Evolutionary conservation across 179 eudicot species (phyloP), one percentile per base, ranked within the genome.

Genomic region (Nepenthes alata): DNA sequence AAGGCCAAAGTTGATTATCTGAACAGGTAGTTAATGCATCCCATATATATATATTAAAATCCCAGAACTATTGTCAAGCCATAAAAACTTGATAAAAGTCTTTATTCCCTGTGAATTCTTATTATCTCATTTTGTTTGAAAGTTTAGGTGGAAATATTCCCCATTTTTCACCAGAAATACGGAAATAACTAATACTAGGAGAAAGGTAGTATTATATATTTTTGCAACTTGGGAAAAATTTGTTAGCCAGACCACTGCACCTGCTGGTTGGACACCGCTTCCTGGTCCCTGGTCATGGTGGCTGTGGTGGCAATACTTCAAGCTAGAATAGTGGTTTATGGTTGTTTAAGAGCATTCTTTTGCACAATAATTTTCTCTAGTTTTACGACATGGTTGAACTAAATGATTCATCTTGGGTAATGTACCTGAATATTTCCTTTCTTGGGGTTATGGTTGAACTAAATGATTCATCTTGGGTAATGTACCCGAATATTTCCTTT

Each of bases 1-100:
- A 91, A 91, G 79, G 83, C 96, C 47, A 91, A 85, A 76, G 45
- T 73, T 67, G 88, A 91, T 37, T 83, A 70, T 61, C 68, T 77
- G 37, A 87, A 86, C 67, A 81, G 98, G 96, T 85, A 75, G 57
- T 57, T 55, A 36, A 67, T 41, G 37, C 2, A 51, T 7, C 34
- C 8, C 15, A 41, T 1, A 15, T 39, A 3, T 37, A 0, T 53
- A 36, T 50, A 53, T 35, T 39, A 38, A 16, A 12, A 11, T 11
- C 3, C 6, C 2, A 13, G 11, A 45, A 16, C 44, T 38, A 7
- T 60, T 41, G 0, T 54, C 45, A 25, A 25, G 25, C 25, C 25
- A 25, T 25, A 25, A 25, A 25, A 25, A 25, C 25, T 25, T 25
- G 25, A 25, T 25, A 25, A 25, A 25, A 25, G 25, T 25, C 25